Base-by-base conservation (phyloP, 306 rosid species). In the Casuarina equisetifolia region DNA sequence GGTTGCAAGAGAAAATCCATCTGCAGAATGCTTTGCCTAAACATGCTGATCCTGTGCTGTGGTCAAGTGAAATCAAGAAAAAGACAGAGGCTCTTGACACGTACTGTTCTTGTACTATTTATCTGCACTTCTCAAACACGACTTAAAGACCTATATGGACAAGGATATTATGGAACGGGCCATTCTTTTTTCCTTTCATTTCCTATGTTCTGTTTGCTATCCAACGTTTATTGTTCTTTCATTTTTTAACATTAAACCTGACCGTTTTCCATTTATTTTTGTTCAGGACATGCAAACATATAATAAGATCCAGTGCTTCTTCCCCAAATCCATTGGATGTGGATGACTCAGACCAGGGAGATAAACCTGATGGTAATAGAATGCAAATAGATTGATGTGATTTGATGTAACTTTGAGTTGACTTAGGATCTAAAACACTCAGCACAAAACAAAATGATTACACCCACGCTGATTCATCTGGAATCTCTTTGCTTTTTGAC, bases 1-100 rank as follows among this genome's bases (percentile, higher is more conserved):
- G 69, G 69, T 38, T 63, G 19, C 46, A 62, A 35, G 69, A 35
- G 44, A 62, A 62, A 38, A 38, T 62, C 44, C 53, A 36, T 35
- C 69, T 4, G 43, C 69, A 63, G 69, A 38, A 63, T 63, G 13
- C 69, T 38, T 38, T 63, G 45, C 69, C 69, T 63, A 63, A 63
- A 63, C 13, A 38, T 38, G 43, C 69, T 63, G 69, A 63, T 38
- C 69, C 69, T n/a, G 38, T 63, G 39, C 4, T 63, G 15, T 63
- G 45, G 69, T 63, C 69, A 38, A 63, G 6, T 1, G 69, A 63
- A 63, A 38, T 63, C 69, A 63, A 63, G 69, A 38, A 11, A 38
- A 38, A 63, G 69, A 12, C 69, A 63, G 46, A 63, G 69, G 69
- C 46, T 40, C 25, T 63, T 3, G 69, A 63, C 25, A 63, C 15